A percentile compares a stretch with the other conserved stretches of the same genome.
These are phyloP conservation scores for Paradendryphiella salina DNA, from an alignment of 2,329 filamentous ascomycete genomes.

Conservation along the genomic window DNA sequence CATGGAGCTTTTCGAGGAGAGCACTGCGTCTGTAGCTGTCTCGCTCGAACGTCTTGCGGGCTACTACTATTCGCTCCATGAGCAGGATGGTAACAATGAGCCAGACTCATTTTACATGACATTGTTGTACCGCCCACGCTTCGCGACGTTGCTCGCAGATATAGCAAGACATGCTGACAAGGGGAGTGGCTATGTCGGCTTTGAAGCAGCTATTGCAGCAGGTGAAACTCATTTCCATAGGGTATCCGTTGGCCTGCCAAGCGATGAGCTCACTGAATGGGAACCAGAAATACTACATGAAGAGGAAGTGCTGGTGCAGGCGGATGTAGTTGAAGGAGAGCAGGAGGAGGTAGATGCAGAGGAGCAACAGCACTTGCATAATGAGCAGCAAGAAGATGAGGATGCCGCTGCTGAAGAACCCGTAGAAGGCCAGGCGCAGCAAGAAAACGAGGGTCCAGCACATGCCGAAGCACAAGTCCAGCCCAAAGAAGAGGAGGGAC, in stretches of 20 bases:
- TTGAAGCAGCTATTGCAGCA: constrained; percentile 41
- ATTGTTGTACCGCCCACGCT: constrained; percentile 58
- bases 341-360: not conserved
- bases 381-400: constrained; percentile 2
- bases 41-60: constrained; percentile 57
- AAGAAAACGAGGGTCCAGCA: not conserved
- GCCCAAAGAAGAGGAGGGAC: not conserved
- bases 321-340: not conserved
- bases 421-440: no score
- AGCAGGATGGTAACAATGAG: constrained; percentile 60
- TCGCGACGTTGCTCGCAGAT: constrained; percentile 57
- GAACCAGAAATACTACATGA: constrained; percentile 21
- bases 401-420: not conserved
- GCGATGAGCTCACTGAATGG: constrained; percentile 28
- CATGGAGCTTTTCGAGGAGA: constrained; percentile 40
- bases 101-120: constrained; percentile 62
- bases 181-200: constrained; percentile 61
- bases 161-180: constrained; percentile 58
- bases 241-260: constrained; percentile 20
- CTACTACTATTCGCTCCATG: constrained; percentile 61
- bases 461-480: not conserved
- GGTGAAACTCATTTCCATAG: constrained; percentile 35
- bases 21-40: constrained; percentile 35
- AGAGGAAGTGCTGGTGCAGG: constrained; percentile 3
- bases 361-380: constrained; percentile 6